Base-by-base conservation (phyloP, 176 grass and related monocot species). In the Oryza nivara region DNA sequence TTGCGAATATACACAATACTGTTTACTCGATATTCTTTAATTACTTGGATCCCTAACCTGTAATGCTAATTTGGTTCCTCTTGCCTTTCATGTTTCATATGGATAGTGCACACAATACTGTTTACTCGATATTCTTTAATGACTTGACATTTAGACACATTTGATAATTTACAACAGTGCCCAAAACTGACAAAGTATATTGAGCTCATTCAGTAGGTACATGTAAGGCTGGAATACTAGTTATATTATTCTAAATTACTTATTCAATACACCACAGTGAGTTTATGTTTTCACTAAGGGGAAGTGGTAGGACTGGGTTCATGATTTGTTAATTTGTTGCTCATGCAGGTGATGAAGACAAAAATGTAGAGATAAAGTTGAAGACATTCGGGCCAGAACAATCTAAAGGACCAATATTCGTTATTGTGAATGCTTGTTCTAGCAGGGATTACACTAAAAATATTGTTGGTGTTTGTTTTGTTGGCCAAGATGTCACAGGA, bases 261-360 rank as follows among this genome's bases (percentile, higher is more conserved):
- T 85, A 23, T 46, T 46, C 25, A 70, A 76, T 75, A 13, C 44
- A 75, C 34, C 35, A 67, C 6, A 81, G 40, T 64, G 11, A 70
- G 63, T 28, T 61, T 76, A 49, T 74, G 9, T 58, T 70, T 48
- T 69, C 40, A 23, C 70, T 30, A 69, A 76, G 47, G 38, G 22
- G 30, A 70, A 76, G 19, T 68, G 60, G 51, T 81, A 28, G 2
- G 44, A 52, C 22, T 81, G 40, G 32, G 72, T 14, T 47, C 7
- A 68, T 75, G 52, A 65, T 87, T 90, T 83, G 48, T 83, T 76
- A 83, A 52, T 45, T 54, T 58, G 46, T 65, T 73, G 67, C 11
- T 81, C 26, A 65, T 95, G 85, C 83, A 99, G 96, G 96, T n/a
- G 93, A 99, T 75, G 96, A 99, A 94, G 96, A 95, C 80, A 99